Conservation (phyloP, 23 red algal species). For the Pyropia haitanensis region DNA sequence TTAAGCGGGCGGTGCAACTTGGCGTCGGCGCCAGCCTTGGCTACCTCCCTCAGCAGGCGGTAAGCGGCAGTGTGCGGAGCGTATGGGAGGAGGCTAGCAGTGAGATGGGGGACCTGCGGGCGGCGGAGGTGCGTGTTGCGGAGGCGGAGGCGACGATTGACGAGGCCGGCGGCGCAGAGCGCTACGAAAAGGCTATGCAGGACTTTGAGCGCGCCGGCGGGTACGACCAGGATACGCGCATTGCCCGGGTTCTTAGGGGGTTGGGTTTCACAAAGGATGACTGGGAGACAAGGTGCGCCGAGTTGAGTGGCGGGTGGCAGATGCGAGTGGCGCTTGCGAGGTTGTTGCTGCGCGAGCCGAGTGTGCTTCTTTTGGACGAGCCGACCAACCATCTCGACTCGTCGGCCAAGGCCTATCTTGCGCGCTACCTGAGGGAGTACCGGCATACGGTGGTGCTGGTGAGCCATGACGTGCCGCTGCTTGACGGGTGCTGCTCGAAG, state of each 20-base stretch:
- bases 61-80: neutral
- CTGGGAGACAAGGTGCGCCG: constrained; percentile 4
- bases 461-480: constrained; percentile 4
- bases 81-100: constrained; percentile 12
- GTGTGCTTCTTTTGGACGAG: constrained; percentile 22
- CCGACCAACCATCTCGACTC: constrained; percentile 20
- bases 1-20: neutral
- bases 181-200: neutral
- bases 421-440: constrained; percentile 2
- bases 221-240: constrained; percentile 6
- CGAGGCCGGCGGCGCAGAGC: neutral
- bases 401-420: constrained; percentile 11
- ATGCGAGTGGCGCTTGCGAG: constrained; percentile 19
- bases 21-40: neutral
- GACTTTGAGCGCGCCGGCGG: constrained; percentile 8
- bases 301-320: constrained; percentile 12
- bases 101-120: constrained; percentile 1
- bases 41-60: constrained; percentile 19
- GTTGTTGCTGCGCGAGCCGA: constrained; percentile 4
- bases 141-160: constrained; percentile 5
- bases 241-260: constrained; percentile 1
- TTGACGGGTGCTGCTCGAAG: constrained; percentile 1
- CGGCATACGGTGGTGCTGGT: constrained; percentile 7
- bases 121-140: constrained; percentile 1
- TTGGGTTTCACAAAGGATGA: constrained; percentile 15